Evolutionary conservation across 768 basidiomycete species (phyloP), one percentile per base, ranked within the genome.

Genomic region (Kwoniella sp.): DNA sequence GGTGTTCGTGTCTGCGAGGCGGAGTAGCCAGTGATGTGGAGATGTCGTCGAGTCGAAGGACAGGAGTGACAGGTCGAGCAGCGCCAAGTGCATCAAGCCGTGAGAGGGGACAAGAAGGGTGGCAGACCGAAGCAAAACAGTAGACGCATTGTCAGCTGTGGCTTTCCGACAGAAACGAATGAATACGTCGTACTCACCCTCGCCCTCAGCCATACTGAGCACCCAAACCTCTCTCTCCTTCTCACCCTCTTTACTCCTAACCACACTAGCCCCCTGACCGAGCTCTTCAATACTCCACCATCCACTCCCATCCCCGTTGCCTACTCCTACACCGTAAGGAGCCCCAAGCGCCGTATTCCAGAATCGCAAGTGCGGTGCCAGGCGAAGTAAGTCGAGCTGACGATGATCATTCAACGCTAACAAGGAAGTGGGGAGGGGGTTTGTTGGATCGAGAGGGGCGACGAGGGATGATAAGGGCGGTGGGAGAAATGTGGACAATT

Each of bases 241-340:
- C 1, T 67, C 73, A 0, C 55, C 66, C 30, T 62, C 62, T 17
- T 54, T 53, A 48, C 65, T 61, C 47, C 69, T 44, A 19, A 73
- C 71, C 17, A 76, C 68, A 55, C 71, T 72, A 7, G 74, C 74
- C 12, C 74, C 74, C n/a, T 69, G 58, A 25, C 74, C 74, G 9
- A 76, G 49, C 37, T 76, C 74, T 58, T 76, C 74, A 21, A 76
- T 60, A 29, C 64, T 64, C 74, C 74, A 76, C 74, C 74, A 76
- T 21, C 69, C 53, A 44, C 55, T 29, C 22, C 55, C 67, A 22
- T 60, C 65, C 19, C 59, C 51, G 13, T 51, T 27, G n/a, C 56
- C 48, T 24, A 40, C 58, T 47, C 55, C 55, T 9, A 55, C 60
- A 22, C 62, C 55, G 25, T 47, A 44, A 12, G 54, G 50, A 8